Conservation (phyloP, 1,284 basidiomycete genomes). For the Vanrija pseudolonga region DNA sequence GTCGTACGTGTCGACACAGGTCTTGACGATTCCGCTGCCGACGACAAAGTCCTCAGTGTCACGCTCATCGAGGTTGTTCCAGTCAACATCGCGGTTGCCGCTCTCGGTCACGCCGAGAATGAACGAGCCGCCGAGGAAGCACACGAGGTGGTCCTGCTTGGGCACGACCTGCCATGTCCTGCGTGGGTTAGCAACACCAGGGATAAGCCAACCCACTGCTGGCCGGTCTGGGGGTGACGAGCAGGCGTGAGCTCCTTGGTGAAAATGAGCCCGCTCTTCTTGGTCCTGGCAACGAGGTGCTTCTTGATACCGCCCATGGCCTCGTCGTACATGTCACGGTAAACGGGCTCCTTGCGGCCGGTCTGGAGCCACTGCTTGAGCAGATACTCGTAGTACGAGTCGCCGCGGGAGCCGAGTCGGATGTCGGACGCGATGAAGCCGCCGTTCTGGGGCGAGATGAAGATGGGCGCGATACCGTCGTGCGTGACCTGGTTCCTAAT, state of each 20-base stretch:
- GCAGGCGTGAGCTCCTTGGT: constrained; percentile 67
- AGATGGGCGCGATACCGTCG: constrained; percentile 78
- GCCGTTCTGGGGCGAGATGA: constrained; percentile 67
- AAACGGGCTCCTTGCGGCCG: constrained; percentile 70
- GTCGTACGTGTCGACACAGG: constrained; percentile 82
- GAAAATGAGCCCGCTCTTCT: constrained; percentile 62
- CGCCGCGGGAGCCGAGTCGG: constrained; percentile 84
- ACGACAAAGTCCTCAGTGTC: constrained; percentile 74
- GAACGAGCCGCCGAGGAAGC: constrained; percentile 87
- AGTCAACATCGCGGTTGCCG: constrained; percentile 51
- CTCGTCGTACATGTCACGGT: constrained; percentile 81
- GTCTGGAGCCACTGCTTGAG: constrained; percentile 64
- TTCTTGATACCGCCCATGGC: constrained; percentile 77
- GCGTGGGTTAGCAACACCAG: constrained; percentile 2
- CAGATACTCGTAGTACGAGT: constrained; percentile 93
- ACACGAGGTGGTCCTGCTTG: constrained; percentile 94
- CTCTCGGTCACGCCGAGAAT: constrained; percentile 81
- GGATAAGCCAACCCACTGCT: constrained; percentile 28
- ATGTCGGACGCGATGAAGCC: constrained; percentile 71
- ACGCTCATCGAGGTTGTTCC: constrained; percentile 51
- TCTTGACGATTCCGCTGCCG: constrained; percentile 75
- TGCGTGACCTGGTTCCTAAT: constrained; percentile 58
- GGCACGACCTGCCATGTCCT: constrained; percentile 68
- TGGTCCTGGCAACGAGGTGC: constrained; percentile 65
- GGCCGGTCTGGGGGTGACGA: constrained; percentile 30